Percentiles rank a stretch among this genome's conserved stretches.
Evolutionary conservation across 1,284 basidiomycete genomes (phyloP).

Genomic region (Puccinia novopanici): DNA sequence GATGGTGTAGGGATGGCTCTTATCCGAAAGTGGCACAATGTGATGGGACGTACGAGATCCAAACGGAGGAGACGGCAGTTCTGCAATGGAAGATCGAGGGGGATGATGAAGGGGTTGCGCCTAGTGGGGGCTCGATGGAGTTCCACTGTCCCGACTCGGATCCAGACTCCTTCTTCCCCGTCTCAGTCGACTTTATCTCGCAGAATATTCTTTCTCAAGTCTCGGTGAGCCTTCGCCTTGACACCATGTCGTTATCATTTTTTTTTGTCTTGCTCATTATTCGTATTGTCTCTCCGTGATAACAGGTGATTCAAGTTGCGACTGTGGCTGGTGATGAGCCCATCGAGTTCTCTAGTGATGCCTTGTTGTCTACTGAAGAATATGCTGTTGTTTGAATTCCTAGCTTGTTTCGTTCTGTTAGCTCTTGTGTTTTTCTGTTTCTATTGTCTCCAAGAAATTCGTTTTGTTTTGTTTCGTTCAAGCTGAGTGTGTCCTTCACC

Average conservation of each 20-base stretch:
- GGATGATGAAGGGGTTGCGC: constrained; percentile 59
- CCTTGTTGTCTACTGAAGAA: constrained; percentile 59
- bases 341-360: constrained; percentile 75
- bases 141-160: constrained; percentile 85
- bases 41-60: constrained; percentile 76
- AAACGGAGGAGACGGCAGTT: constrained; percentile 71
- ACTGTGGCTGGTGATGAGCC: constrained; percentile 67
- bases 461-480: too few relatives aligned
- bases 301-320: constrained; percentile 59
- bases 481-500: too few relatives aligned
- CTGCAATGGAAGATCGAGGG: constrained; percentile 75
- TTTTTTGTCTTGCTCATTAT: constrained; percentile 35
- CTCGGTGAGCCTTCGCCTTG: constrained; percentile 60
- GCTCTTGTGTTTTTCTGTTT: too few relatives aligned
- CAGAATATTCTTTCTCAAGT: constrained; percentile 76
- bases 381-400: constrained; percentile 53
- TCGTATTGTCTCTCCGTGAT: neutral
- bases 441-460: too few relatives aligned
- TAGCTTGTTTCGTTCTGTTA: constrained; percentile 24
- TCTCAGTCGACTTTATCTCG: constrained; percentile 77
- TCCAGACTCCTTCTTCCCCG: constrained; percentile 85
- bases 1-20: constrained; percentile 68
- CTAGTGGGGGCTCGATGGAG: constrained; percentile 76
- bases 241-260: neutral
- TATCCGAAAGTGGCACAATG: constrained; percentile 76